Evolutionary conservation across 2,329 filamentous ascomycete genomes (phyloP), one percentile per base, ranked within the genome.

Genomic region (Incumbomyces lentus): DNA sequence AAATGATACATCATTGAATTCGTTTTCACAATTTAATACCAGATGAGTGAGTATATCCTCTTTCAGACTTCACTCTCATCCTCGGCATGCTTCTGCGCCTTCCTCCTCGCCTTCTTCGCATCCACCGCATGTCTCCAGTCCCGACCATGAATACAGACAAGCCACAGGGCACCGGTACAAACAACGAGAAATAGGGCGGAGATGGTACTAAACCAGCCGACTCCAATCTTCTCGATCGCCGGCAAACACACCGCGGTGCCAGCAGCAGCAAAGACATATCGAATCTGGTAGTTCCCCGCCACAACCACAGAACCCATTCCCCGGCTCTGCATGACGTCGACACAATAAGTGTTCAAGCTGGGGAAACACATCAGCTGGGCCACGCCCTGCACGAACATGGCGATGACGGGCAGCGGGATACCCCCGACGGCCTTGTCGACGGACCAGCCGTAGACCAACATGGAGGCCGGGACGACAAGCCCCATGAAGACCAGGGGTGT

Each of bases 121-220:
- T 79, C 76, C n/a, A 79, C 64, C n/a, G 54, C 56, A 8, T 75
- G 70, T 10, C 77, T 64, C 75, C 75, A 78, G 10, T 56, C 49
- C 48, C 66, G 64, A 0, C 76, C 76, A 57, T 70, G 75, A 8
- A 67, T 46, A 2, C 74, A 70, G 1, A 70, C 73, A 2, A 70
- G 61, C 64, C 69, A 73, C 0, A 74, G 65, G 6, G 64, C 65
- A 1, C 59, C 55, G 0, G 76, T 68, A 13, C 68, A 64, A 2
- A 64, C 54, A 1, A 76, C 58, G 40, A 84, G 58, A 49, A 83
- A 82, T 1, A 64, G 46, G 0, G 79, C 75, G 40, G 72, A 78
- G 48, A 88, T 81, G 1, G 84, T 88, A 38, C 75, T 81, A 60
- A 88, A 89, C 83, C 84, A 89, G 0, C 86, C 86, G 0, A 90